Conservation (phyloP, 208 protist species). For the Kentomonas sorsogonicus region DNA sequence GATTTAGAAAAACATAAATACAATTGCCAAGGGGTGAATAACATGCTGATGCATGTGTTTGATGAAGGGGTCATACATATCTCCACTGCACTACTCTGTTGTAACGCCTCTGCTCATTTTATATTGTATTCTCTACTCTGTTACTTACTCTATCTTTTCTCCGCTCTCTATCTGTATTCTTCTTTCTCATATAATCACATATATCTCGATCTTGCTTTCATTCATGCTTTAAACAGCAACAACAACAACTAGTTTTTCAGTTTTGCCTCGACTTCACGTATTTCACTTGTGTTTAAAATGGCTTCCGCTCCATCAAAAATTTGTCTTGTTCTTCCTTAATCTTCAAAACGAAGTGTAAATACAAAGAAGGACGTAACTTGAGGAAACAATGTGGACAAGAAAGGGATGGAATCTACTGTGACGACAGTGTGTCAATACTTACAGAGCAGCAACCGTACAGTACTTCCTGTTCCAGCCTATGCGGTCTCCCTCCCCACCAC, state of each 20-base stretch:
- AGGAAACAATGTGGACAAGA: too few relatives aligned
- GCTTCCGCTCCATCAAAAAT: neutral
- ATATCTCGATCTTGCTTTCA: neutral
- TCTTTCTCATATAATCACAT: neutral
- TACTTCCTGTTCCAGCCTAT: too few relatives aligned
- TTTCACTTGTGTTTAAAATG: neutral
- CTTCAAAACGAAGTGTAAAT: neutral
- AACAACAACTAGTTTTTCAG: neutral
- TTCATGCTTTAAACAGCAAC: neutral
- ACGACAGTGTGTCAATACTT: too few relatives aligned
- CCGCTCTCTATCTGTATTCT: neutral
- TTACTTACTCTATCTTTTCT: conserved; percentile 7
- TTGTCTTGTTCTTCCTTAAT: neutral
- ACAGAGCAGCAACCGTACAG: too few relatives aligned
- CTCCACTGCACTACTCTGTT: neutral
- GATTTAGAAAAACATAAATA: too few relatives aligned
- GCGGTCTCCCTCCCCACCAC: too few relatives aligned
- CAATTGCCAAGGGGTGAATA: too few relatives aligned
- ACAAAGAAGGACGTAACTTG: too few relatives aligned
- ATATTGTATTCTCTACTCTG: neutral
- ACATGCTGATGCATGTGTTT: too few relatives aligned
- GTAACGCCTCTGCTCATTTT: neutral
- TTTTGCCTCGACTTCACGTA: neutral
- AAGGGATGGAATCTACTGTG: too few relatives aligned
- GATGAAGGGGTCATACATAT: too few relatives aligned